Conservation (phyloP, 1,284 basidiomycete genomes). For the Vanrija pseudolonga region DNA sequence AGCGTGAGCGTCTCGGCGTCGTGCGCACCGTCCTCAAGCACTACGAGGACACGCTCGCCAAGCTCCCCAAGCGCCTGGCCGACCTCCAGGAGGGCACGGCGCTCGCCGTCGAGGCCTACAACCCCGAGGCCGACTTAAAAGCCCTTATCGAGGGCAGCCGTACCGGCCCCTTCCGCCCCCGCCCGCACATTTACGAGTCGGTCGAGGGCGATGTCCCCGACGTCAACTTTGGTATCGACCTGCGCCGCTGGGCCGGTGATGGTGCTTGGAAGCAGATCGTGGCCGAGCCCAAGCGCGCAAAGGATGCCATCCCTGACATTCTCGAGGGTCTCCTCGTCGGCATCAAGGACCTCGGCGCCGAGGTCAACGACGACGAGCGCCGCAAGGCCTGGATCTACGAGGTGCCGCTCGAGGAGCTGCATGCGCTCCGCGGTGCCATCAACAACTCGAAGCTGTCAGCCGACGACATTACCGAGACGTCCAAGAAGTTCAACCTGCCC, state of each 20-base stretch:
- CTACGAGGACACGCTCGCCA: constrained; percentile 71
- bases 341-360: constrained; percentile 63
- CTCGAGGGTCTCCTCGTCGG: constrained; percentile 65
- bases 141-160: constrained; percentile 79
- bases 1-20: constrained; percentile 71
- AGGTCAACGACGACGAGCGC: constrained; percentile 69
- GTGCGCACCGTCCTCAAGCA: constrained; percentile 80
- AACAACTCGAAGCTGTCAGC: constrained; percentile 67
- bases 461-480: constrained; percentile 56
- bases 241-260: constrained; percentile 73
- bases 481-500: constrained; percentile 78
- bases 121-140: constrained; percentile 68
- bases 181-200: constrained; percentile 76
- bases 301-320: constrained; percentile 66
- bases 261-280: constrained; percentile 55
- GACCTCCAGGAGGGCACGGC: constrained; percentile 64
- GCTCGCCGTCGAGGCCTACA: constrained; percentile 72
- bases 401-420: constrained; percentile 73
- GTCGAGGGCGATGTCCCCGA: constrained; percentile 73
- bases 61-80: constrained; percentile 63
- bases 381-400: constrained; percentile 88
- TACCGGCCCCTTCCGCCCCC: constrained; percentile 81
- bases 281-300: constrained; percentile 51
- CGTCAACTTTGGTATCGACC: constrained; percentile 81
- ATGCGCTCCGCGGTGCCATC: constrained; percentile 75